Base-by-base conservation (phyloP, 805 yeast genomes). In the Lachancea fermentati region DNA sequence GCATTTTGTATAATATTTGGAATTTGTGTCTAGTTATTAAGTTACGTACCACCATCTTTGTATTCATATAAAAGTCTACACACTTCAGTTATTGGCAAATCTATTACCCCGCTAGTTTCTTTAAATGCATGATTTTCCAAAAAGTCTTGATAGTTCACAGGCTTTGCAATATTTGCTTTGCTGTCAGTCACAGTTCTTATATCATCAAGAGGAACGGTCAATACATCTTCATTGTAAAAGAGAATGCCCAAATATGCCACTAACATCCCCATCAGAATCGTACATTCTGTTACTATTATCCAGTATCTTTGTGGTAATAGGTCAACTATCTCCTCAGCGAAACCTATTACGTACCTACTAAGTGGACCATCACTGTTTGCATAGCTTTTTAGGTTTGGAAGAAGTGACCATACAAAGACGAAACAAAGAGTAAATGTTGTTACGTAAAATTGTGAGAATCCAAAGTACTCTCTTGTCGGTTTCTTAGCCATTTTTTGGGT, bases 251-350 rank as follows among this genome's bases (percentile, higher is more conserved):
- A 66, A 58, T 89, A 91, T 0, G 73, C 74, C 54, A 76, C 88
- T 13, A 80, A 63, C 87, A 89, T 79, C 8, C 71, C 58, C 71
- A 85, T 77, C 22, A 91, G 62, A 4, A 81, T 70, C 48, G 76
- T 76, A 11, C 85, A 70, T 3, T 96, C 95, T 2, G 85, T 60
- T 1, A 86, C 84, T 26, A 85, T 57, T 2, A 95, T 81, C 98
- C 97, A 93, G 79, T 89, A 84, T 49, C 94, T 71, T 24, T 91
- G 84, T 0, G 97, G 97, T 79, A 88, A 52, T 72, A 75, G 14
- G 82, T 75, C 13, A 78, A 79, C 22, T 77, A 48, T 6, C 51
- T 51, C 42, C 77, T 70, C 31, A 83, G 72, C 26, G 73, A 35
- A 39, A 4, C 28, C 15, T 12, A 39, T 32, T 17, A 38, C 30